Conservation (phyloP, 73 alveolate species). For the Paramecium biaurelia region DNA sequence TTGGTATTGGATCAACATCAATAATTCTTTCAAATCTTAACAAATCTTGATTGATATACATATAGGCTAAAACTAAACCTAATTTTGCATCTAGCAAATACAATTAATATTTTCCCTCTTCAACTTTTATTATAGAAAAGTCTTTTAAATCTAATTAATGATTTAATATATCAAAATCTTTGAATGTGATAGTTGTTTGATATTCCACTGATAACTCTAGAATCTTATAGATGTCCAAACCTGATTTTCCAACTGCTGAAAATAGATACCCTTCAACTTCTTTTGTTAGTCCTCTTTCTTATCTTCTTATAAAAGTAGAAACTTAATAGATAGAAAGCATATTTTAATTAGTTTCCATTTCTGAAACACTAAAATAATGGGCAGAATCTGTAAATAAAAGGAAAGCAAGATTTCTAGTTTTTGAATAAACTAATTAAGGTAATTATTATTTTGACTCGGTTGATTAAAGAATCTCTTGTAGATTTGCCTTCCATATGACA, state of each 20-base stretch:
- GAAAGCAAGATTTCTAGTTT: slow-evolving; percentile 2
- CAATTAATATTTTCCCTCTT: neutral
- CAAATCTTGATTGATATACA: neutral
- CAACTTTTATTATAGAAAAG: neutral
- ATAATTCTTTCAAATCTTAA: neutral
- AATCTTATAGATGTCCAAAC: neutral
- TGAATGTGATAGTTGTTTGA: neutral
- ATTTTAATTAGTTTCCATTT: neutral
- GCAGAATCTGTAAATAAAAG: neutral
- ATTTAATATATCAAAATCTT: neutral
- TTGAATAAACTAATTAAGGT: neutral
- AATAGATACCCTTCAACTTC: neutral
- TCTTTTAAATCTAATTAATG: neutral
- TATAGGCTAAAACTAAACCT: neutral
- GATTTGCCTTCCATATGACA: neutral
- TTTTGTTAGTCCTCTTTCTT: slow-evolving; percentile 37
- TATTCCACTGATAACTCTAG: neutral
- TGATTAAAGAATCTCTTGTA: neutral
- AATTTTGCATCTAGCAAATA: neutral
- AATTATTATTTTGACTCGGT: neutral
- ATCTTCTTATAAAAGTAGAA: neutral
- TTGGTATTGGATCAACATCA: neutral
- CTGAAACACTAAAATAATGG: neutral
- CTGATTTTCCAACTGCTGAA: slow-evolving; percentile 18
- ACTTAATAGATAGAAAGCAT: neutral